A percentile compares a stretch with the other conserved stretches of the same genome.
Evolutionary conservation across 2,329 filamentous ascomycete species (phyloP).

Genomic region (Fusarium goolgardi): DNA sequence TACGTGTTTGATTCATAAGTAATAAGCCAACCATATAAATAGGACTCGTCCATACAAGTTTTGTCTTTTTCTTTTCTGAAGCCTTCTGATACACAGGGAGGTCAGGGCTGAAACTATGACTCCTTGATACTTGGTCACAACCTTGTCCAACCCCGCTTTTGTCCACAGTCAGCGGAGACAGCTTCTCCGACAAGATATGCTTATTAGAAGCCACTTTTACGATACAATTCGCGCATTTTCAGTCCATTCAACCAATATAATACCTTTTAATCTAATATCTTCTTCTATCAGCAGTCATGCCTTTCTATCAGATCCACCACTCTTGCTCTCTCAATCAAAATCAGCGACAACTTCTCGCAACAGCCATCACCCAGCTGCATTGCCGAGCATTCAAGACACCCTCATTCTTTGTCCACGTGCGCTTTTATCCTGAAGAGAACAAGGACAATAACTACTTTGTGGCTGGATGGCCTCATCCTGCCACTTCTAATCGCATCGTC

Average conservation of each 20-base stretch:
- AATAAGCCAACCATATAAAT: neutral
- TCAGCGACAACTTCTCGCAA: conserved; percentile 24
- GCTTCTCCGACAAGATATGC: neutral
- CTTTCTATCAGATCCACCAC: conserved; percentile 37
- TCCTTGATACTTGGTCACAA: neutral
- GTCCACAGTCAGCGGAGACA: neutral
- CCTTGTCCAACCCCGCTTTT: conserved; percentile 14
- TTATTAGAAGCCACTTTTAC: neutral
- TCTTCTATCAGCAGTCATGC: conserved; percentile 14
- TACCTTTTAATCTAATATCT: neutral
- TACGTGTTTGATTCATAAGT: neutral
- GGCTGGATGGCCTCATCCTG: conserved; percentile 12
- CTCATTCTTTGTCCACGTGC: conserved; percentile 35
- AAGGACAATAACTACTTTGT: conserved; percentile 25
- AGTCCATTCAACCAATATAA: neutral
- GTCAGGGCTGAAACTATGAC: neutral
- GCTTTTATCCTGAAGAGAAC: conserved; percentile 18
- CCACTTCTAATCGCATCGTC: conserved; percentile 31
- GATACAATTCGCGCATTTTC: neutral
- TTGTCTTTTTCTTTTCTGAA: neutral
- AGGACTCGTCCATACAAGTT: neutral
- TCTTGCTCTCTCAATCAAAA: conserved; percentile 18
- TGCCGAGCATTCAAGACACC: conserved; percentile 32
- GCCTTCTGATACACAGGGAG: neutral
- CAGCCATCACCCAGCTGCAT: conserved; percentile 28